Evolutionary conservation across 176 grass and related monocot genomes (phyloP).

Genomic region (Zea mays): DNA sequence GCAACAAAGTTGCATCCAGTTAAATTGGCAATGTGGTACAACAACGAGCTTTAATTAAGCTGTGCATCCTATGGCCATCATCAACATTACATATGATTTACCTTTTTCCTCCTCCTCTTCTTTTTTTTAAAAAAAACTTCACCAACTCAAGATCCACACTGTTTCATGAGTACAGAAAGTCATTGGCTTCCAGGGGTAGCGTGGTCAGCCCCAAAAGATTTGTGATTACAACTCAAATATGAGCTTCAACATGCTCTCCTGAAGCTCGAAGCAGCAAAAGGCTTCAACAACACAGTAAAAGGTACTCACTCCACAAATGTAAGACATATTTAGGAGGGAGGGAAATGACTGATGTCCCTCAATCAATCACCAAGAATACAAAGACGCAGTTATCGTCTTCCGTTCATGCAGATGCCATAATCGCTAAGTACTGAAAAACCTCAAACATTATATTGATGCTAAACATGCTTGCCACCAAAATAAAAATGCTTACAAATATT

Average conservation of each 20-base stretch:
- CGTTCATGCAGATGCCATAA: background rate
- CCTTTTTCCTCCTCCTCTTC: background rate
- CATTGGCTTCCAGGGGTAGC: too few species aligned
- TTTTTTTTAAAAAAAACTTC: background rate
- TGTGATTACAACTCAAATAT: slow-evolving; percentile 53
- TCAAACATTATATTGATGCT: background rate
- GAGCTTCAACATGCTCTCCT: slow-evolving; percentile 59
- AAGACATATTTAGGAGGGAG: background rate
- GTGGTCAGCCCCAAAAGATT: too few species aligned
- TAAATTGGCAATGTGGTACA: background rate
- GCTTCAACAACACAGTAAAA: slow-evolving; percentile 27
- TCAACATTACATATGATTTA: background rate
- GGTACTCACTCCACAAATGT: background rate
- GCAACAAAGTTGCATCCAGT: background rate
- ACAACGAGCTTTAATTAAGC: too few species aligned
- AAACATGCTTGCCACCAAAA: background rate
- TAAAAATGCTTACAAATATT: background rate
- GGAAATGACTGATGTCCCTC: background rate
- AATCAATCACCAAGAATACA: background rate
- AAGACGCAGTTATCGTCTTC: background rate
- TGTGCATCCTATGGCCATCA: background rate
- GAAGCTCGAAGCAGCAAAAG: slow-evolving; percentile 41
- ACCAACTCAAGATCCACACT: too few species aligned
- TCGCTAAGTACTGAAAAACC: background rate
- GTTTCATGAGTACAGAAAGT: too few species aligned